phyloP scores from a whole-genome alignment of 768 basidiomycete species.

The Sistotremastrum suecicum region DNA sequence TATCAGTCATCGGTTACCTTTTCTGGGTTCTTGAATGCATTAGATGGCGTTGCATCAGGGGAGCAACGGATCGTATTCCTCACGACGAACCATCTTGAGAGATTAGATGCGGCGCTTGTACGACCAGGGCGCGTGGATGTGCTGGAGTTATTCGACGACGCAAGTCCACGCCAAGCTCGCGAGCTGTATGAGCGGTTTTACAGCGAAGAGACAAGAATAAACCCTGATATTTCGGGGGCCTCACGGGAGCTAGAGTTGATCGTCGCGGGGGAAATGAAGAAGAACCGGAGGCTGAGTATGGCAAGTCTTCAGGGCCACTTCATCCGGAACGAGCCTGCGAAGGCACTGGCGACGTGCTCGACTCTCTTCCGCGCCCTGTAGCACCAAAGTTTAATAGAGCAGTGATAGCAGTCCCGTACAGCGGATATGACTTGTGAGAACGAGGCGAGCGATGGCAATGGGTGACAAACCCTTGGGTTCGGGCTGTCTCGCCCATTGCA shows the following conservation, averaged over 20 bases:
- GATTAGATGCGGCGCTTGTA: slow-evolving; percentile 86
- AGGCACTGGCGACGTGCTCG: slow-evolving; percentile 37
- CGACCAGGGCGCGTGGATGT: slow-evolving; percentile 93
- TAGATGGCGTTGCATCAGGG: slow-evolving; percentile 95
- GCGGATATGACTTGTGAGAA: too few relatives aligned
- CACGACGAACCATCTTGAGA: slow-evolving; percentile 93
- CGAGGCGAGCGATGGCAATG: too few relatives aligned
- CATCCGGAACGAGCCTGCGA: slow-evolving; percentile 54
- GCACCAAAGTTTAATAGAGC: too few relatives aligned
- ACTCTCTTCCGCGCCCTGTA: slow-evolving; percentile 19
- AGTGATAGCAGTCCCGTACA: too few relatives aligned
- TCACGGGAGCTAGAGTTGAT: slow-evolving; percentile 30
- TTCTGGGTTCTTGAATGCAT: slow-evolving; percentile 91
- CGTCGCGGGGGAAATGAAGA: slow-evolving; percentile 36
- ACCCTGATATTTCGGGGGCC: slow-evolving; percentile 30
- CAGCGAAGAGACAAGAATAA: slow-evolving; percentile 31
- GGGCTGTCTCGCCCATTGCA: too few relatives aligned
- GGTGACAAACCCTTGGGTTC: too few relatives aligned
- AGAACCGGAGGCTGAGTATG: slow-evolving; percentile 72
- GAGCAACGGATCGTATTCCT: slow-evolving; percentile 98
- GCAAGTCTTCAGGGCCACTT: slow-evolving; percentile 91
- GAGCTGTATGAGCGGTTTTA: slow-evolving; percentile 80
- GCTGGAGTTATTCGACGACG: slow-evolving; percentile 71
- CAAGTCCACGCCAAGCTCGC: slow-evolving; percentile 65
- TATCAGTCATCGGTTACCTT: slow-evolving; percentile 95